These are phyloP conservation scores for Yamadazyma kitorensis DNA, from an alignment of 805 yeast genomes.

Conservation along the genomic window DNA sequence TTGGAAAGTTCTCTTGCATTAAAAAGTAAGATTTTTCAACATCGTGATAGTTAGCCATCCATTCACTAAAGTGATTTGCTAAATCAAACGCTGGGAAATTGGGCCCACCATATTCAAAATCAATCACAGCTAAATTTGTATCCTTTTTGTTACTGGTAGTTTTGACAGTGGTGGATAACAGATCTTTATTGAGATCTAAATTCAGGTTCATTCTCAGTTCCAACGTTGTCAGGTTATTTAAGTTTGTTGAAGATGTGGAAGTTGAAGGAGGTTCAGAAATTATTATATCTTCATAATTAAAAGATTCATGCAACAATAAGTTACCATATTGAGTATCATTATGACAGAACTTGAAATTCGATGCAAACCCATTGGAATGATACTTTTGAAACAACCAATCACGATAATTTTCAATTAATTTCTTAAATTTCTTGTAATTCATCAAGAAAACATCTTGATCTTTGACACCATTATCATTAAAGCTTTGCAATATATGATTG, in stretches of 20 bases:
- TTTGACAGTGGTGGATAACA: conserved; percentile 16
- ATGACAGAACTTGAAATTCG: conserved; percentile 78
- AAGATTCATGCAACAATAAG: conserved; percentile 57
- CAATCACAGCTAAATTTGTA: conserved; percentile 80
- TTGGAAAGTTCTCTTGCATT: conserved; percentile 62
- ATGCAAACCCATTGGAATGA: conserved; percentile 39
- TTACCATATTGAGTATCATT: conserved; percentile 98
- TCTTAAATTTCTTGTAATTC: conserved; percentile 50
- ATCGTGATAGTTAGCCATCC: conserved; percentile 93
- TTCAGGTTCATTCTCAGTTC: no score
- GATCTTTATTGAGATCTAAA: background rate
- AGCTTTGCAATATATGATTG: conserved; percentile 36
- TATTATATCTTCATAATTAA: conserved; percentile 49
- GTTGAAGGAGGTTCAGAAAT: conserved; percentile 6
- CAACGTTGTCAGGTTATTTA: conserved; percentile 1
- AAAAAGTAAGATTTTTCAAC: conserved; percentile 50
- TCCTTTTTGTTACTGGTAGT: conserved; percentile 34
- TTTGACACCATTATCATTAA: conserved; percentile 26
- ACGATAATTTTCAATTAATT: conserved; percentile 49
- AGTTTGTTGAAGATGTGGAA: conserved; percentile 3
- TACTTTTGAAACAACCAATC: conserved; percentile 59
- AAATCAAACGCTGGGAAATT: conserved; percentile 87
- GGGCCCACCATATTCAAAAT: conserved; percentile 93
- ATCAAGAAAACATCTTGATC: conserved; percentile 40
- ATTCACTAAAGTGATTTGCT: conserved; percentile 90